Evolutionary conservation across 2,329 filamentous ascomycete genomes (phyloP).

Genomic region (Rutstroemia sydowiana): DNA sequence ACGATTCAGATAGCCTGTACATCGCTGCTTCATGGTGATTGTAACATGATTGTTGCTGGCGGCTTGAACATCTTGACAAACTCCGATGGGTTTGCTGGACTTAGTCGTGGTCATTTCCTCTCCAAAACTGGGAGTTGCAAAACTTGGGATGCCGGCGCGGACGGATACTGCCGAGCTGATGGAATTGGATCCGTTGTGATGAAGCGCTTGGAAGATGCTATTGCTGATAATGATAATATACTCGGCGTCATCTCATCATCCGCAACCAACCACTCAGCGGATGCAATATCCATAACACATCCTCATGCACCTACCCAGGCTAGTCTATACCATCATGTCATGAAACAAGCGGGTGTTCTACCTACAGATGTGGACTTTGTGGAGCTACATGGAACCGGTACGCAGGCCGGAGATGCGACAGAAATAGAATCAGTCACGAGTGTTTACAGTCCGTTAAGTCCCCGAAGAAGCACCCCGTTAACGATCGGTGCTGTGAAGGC

Average conservation of each 20-base stretch:
- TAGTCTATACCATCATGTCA: not conserved
- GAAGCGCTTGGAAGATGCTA: slow-evolving; percentile 32
- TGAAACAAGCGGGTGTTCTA: not conserved
- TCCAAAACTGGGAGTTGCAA: slow-evolving; percentile 31
- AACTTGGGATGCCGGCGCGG: slow-evolving; percentile 22
- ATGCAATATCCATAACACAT: slow-evolving; percentile 1
- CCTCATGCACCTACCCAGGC: slow-evolving; percentile 2
- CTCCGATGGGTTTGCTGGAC: slow-evolving; percentile 12
- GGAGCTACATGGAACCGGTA: slow-evolving; percentile 5
- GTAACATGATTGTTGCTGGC: slow-evolving; percentile 35
- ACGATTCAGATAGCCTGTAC: slow-evolving; percentile 47
- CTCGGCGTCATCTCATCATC: slow-evolving; percentile 41
- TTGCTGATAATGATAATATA: slow-evolving; percentile 50
- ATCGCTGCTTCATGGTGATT: slow-evolving; percentile 39
- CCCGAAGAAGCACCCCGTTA: not conserved
- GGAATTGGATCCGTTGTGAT: slow-evolving; percentile 48
- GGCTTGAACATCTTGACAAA: slow-evolving; percentile 30
- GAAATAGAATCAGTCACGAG: slow-evolving; percentile 1
- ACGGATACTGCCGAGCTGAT: slow-evolving; percentile 11
- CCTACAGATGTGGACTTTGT: not conserved
- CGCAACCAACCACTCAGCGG: slow-evolving; percentile 42
- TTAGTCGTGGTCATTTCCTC: slow-evolving; percentile 38
- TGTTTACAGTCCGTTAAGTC: not conserved
- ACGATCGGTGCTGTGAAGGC: not conserved
- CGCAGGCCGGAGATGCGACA: slow-evolving; percentile 3